phyloP scores from a whole-genome alignment of 2,329 filamentous ascomycete species.

The Diaporthe destruens region DNA sequence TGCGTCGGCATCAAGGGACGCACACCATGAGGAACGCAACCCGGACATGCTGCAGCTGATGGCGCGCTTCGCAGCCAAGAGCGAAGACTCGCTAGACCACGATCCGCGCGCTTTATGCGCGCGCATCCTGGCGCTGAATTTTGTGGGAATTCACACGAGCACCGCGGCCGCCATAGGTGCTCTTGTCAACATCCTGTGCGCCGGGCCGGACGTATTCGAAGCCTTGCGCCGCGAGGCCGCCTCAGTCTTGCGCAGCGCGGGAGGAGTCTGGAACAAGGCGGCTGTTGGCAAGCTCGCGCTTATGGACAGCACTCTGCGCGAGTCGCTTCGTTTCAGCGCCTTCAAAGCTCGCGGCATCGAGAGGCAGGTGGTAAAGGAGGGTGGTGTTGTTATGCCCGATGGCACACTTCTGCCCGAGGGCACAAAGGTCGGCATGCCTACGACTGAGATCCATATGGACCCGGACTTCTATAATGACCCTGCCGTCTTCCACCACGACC shows the following conservation, averaged over 20 bases:
- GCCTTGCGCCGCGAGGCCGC: neutral
- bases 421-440: slow-evolving; percentile 53
- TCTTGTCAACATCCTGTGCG: neutral
- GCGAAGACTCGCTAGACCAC: neutral
- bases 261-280: slow-evolving; percentile 50
- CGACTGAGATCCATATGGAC: slow-evolving; percentile 52
- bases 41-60: slow-evolving; percentile 15
- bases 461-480: slow-evolving; percentile 50
- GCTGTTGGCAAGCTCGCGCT: slow-evolving; percentile 52
- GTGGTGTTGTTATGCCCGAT: slow-evolving; percentile 48
- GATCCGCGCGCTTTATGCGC: slow-evolving; percentile 4
- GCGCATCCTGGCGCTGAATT: slow-evolving; percentile 16
- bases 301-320: slow-evolving; percentile 56
- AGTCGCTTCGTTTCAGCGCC: slow-evolving; percentile 55
- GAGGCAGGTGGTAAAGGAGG: slow-evolving; percentile 51
- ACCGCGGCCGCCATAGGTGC: neutral
- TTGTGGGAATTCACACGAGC: slow-evolving; percentile 9
- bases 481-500: slow-evolving; percentile 47
- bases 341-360: slow-evolving; percentile 54
- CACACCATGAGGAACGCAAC: neutral
- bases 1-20: neutral
- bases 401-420: slow-evolving; percentile 51
- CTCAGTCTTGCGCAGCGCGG: neutral
- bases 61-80: slow-evolving; percentile 20
- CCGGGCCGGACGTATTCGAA: neutral